Base-by-base conservation (phyloP, 257 asterid species). In the Striga asiatica region DNA sequence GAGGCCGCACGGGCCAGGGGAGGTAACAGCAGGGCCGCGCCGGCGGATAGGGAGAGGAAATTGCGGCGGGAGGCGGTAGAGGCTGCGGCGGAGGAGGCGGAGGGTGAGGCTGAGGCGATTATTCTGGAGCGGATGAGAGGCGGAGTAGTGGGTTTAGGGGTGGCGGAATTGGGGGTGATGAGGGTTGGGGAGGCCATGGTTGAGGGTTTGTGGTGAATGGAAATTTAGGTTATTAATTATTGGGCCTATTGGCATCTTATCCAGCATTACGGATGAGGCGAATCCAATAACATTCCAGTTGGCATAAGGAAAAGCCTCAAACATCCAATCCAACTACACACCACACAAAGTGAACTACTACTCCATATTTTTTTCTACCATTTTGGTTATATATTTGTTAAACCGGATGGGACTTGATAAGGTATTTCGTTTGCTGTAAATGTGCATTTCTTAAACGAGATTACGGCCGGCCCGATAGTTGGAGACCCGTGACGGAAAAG, bases 161-260 rank as follows among this genome's bases (percentile, higher is more conserved):
- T 20, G 60, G 88, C 27, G 68, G 77, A n/a, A n/a, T n/a, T 13
- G 45, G 45, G 45, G 45, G 45, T 64, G 50, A 75, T 62, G 17
- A 82, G 71, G 49, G 89, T 58, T 59, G 89, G 81, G 41, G 95
- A 82, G 59, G 95, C 81, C 95, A 84, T 78, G 56, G 68, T 25
- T 32, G 52, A 37, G 58, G 50, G 25, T 24, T 58, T 48, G 61
- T 18, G 27, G 74, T 22, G 51, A 53, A 53, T 21, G 54, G 8
- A 54, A 64, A 69, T 70, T 35, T 50, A 56, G 41, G 65, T n/a
- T n/a, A 18, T 29, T 18, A 61, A 48, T 59, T 66, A 17, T 46
- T 78, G 3, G 82, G 69, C 88, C 78, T 79, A 84, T 88, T n/a
- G n/a, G n/a, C 97, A 60, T 61, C 92, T 88, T 82, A 88, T 84